Percentiles rank a stretch among this genome's conserved stretches.
These are phyloP conservation scores for Nemania serpens DNA, from an alignment of 2,329 filamentous ascomycete species.

Conservation along the genomic window DNA sequence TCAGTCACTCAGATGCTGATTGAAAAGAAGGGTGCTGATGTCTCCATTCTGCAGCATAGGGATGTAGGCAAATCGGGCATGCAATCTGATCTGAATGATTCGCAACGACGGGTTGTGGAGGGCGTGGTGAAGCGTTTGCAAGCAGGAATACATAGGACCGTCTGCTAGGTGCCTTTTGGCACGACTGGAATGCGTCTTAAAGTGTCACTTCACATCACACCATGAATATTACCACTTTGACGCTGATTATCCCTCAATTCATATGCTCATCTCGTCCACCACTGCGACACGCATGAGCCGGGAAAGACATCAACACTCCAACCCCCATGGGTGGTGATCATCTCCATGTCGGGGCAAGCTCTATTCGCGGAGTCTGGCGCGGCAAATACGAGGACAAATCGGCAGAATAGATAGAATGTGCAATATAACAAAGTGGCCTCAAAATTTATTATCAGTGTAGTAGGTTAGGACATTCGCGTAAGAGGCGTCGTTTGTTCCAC, in stretches of 20 bases:
- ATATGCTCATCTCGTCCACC: too few relatives aligned
- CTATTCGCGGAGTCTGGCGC: not conserved
- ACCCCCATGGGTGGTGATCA: not conserved
- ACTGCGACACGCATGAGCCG: too few relatives aligned
- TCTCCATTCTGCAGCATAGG: constrained; percentile 50
- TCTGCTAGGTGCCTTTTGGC: constrained; percentile 32
- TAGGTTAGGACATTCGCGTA: not conserved
- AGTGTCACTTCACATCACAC: not conserved
- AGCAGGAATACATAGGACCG: constrained; percentile 41
- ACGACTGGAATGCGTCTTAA: not conserved
- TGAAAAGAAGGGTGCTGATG: constrained; percentile 54
- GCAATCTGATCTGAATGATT: not conserved
- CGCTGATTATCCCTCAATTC: not conserved
- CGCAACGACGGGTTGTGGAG: constrained; percentile 7
- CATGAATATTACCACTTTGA: not conserved
- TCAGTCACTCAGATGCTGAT: constrained; percentile 65
- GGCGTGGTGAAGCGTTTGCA: constrained; percentile 31
- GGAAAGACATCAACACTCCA: too few relatives aligned
- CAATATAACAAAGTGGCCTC: not conserved
- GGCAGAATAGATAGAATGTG: constrained; percentile 8
- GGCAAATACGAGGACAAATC: constrained; percentile 1
- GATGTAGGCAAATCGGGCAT: constrained; percentile 5
- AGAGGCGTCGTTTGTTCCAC: not conserved
- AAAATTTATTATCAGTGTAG: not conserved
- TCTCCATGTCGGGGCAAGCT: constrained; percentile 10